These are phyloP conservation scores for Starmerella apicola DNA, from an alignment of 805 yeast genomes.

Conservation along the genomic window DNA sequence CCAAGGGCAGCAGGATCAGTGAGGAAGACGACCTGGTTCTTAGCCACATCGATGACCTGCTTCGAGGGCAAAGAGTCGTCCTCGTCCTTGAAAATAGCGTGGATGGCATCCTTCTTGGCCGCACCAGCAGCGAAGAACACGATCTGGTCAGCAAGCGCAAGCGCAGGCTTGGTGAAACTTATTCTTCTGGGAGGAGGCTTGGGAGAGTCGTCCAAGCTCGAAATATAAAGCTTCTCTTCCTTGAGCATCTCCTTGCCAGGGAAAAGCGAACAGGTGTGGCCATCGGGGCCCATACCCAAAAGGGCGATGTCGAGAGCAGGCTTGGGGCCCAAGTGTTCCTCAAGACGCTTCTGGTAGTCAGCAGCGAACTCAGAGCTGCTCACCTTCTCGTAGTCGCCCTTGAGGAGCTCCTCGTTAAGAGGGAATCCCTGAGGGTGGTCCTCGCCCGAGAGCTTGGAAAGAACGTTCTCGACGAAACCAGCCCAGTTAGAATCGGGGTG, in stretches of 20 bases:
- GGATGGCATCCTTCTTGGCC: constrained; percentile 61
- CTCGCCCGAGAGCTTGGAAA: constrained; percentile 30
- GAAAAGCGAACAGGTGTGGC: constrained; percentile 87
- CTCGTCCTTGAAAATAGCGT: constrained; percentile 47
- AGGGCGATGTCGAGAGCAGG: constrained; percentile 48
- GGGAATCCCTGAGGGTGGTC: constrained; percentile 17
- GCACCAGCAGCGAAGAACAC: constrained; percentile 87
- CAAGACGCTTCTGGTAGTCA: constrained; percentile 49
- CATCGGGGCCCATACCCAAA: constrained; percentile 92
- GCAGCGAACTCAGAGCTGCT: constrained; percentile 16
- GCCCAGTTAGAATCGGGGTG: constrained; percentile 82
- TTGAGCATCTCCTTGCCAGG: constrained; percentile 62
- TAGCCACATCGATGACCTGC: constrained; percentile 48
- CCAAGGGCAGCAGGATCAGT: constrained; percentile 72
- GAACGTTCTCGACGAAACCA: constrained; percentile 52
- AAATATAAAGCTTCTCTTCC: constrained; percentile 42
- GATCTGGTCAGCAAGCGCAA: constrained; percentile 41
- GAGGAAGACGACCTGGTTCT: constrained; percentile 58
- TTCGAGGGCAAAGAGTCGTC: constrained; percentile 47
- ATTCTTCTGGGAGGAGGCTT: constrained; percentile 88
- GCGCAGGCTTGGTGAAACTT: constrained; percentile 71
- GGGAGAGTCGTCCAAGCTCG: constrained; percentile 70
- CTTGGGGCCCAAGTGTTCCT: constrained; percentile 31
- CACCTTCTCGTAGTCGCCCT: constrained; percentile 3
- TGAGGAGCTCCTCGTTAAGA: constrained; percentile 43